These are phyloP conservation scores for Saccharomyces pastorianus DNA, from an alignment of 1,139 yeast species.

Conservation along the genomic window DNA sequence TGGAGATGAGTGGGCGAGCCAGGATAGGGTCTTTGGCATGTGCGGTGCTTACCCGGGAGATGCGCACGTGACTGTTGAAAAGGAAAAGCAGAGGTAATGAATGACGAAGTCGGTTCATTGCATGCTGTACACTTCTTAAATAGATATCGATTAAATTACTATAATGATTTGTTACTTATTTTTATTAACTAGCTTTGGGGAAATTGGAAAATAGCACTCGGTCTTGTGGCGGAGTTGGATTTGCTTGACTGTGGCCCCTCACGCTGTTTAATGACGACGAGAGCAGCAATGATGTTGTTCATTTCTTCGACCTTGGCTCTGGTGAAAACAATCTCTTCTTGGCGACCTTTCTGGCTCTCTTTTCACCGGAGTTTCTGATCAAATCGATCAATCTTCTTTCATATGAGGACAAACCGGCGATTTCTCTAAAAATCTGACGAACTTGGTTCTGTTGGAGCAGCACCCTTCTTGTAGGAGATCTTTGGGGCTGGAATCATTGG, in stretches of 20 bases:
- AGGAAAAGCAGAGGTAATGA: background rate
- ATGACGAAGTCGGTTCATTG: background rate
- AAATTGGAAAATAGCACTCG: background rate
- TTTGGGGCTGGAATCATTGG: too few species aligned
- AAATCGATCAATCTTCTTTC: too few species aligned
- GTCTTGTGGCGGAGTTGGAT: background rate
- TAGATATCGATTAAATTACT: background rate
- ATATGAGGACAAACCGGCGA: too few species aligned
- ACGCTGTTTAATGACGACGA: background rate
- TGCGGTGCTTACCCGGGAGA: background rate
- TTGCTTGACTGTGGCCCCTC: background rate
- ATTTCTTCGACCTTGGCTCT: too few species aligned
- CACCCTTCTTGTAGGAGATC: too few species aligned
- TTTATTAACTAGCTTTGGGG: background rate
- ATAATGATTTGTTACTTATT: background rate
- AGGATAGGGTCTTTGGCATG: too few species aligned
- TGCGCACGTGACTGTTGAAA: background rate
- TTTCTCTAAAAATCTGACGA: too few species aligned
- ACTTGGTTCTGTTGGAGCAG: too few species aligned
- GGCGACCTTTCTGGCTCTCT: too few species aligned
- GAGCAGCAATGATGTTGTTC: too few species aligned
- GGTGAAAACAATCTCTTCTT: too few species aligned
- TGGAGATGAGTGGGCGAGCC: background rate
- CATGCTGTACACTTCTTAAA: slow-evolving; percentile 1
- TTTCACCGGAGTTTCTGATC: too few species aligned